Base-by-base conservation (phyloP, 495 filamentous ascomycete species). In the Neurospora terricola region DNA sequence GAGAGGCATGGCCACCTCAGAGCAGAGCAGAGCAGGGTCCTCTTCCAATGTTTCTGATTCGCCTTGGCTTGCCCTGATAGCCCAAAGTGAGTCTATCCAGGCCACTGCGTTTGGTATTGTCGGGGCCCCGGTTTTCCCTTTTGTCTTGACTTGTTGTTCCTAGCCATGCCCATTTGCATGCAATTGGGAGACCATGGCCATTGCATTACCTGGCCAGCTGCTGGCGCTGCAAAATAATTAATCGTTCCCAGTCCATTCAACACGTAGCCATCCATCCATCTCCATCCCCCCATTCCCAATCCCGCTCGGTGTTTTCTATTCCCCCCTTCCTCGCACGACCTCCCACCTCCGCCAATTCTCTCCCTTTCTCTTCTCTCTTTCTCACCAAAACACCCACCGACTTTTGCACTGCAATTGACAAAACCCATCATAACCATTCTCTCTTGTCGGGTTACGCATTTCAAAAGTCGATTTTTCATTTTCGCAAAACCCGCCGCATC, bases 101-200 rank as follows among this genome's bases (percentile, higher is more conserved):
- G 54, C 54, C 54, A 62, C 23, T 62, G 54, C 54, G 54, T 62
- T 62, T 62, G 54, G 54, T 30, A 62, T 79, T 78, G 75, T 76
- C 78, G 82, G 36, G 71, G 83, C 82, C 84, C 84, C 82, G 81
- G 81, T 85, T 86, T 86, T 84, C 81, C 78, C 76, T 80, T 77
- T 62, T 34, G 54, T 62, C 54, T 62, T 62, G 48, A 59, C 48
- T 59, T 59, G 48, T 30, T 30, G 21, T 76, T 79, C 77, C 23
- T 72, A 70, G 73, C 71, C 73, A 62, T 76, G 74, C 77, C 45
- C 54, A 62, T 62, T 62, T 62, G 54, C 54, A 62, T 62, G 54
- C 23, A 62, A 62, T 59, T 59, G 48, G 23, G 48, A 30, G 48
- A 27, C 21, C 21, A 59, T 62, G 23, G 23, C 54, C 54, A 62